phyloP scores from a whole-genome alignment of 352 stramenopile genomes.

The Phytopythium montanum region DNA sequence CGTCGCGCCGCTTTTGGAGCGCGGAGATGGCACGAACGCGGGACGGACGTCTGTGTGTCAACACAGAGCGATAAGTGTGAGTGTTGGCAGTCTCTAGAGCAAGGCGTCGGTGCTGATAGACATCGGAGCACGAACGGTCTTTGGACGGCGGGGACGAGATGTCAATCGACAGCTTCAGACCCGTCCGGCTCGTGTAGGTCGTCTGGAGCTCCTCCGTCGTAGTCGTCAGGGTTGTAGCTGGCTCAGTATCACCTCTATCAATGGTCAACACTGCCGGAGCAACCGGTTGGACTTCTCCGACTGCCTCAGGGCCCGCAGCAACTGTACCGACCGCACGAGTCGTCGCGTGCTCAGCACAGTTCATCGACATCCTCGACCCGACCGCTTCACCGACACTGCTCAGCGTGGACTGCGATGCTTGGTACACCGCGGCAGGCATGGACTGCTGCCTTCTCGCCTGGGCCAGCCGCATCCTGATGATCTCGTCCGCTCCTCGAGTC shows the following conservation, averaged over 20 bases:
- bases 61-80: neutral
- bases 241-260: no score
- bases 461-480: conserved; percentile 45
- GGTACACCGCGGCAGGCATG: neutral
- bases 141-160: conserved; percentile 30
- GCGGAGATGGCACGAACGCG: conserved; percentile 49
- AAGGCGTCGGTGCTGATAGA: neutral
- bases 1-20: conserved; percentile 23
- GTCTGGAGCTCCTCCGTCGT: conserved; percentile 13
- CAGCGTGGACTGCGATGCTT: neutral
- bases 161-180: conserved; percentile 49
- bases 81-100: conserved; percentile 5
- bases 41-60: conserved; percentile 33
- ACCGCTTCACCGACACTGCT: no score
- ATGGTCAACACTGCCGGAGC: neutral
- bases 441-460: conserved; percentile 35
- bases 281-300: neutral
- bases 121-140: conserved; percentile 41
- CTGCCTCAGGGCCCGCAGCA: neutral
- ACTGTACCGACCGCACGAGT: neutral
- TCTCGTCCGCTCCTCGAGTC: conserved; percentile 28
- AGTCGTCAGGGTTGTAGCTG: no score
- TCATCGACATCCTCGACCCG: neutral
- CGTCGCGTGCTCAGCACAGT: neutral
- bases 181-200: conserved; percentile 50